Conservation (phyloP, 1,284 basidiomycete species). For the Gomphus bonarii region DNA sequence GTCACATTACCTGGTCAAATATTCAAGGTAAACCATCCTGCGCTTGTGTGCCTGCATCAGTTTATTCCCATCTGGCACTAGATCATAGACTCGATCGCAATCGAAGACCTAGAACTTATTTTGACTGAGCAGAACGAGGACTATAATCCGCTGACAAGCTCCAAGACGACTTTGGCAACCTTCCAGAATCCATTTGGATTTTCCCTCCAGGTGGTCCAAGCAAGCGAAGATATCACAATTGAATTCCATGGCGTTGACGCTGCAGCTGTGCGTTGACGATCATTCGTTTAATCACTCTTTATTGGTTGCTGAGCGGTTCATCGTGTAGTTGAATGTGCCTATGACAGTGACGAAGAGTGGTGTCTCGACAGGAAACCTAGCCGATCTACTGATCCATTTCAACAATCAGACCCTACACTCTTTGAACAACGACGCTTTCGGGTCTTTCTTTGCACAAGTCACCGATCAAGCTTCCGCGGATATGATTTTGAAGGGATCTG, state of each 20-base stretch:
- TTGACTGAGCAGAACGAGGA: slow-evolving; percentile 42
- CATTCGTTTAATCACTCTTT: background rate
- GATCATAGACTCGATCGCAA: slow-evolving; percentile 58
- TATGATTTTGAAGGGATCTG: slow-evolving; percentile 46
- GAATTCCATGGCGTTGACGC: slow-evolving; percentile 38
- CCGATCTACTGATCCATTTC: slow-evolving; percentile 47
- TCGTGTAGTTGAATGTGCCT: slow-evolving; percentile 44
- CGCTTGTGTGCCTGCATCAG: background rate
- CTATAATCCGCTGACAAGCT: slow-evolving; percentile 50
- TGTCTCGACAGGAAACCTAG: slow-evolving; percentile 60
- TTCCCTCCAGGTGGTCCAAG: slow-evolving; percentile 53
- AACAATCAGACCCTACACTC: slow-evolving; percentile 45
- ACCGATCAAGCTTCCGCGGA: slow-evolving; percentile 38
- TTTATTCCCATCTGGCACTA: slow-evolving; percentile 16
- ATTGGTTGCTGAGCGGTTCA: slow-evolving; percentile 6
- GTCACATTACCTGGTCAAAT: slow-evolving; percentile 58
- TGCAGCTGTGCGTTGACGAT: slow-evolving; percentile 32
- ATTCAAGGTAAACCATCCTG: slow-evolving; percentile 30
- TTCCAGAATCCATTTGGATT: slow-evolving; percentile 77
- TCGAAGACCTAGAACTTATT: slow-evolving; percentile 50
- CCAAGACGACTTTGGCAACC: slow-evolving; percentile 48
- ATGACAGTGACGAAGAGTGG: slow-evolving; percentile 41
- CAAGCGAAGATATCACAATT: slow-evolving; percentile 45
- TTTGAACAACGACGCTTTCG: slow-evolving; percentile 44
- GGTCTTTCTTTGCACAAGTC: slow-evolving; percentile 46